Evolutionary conservation across 192 early-diverging fungal species (phyloP), one percentile per base, ranked within the genome.

Genomic region (Pilaira anomala): DNA sequence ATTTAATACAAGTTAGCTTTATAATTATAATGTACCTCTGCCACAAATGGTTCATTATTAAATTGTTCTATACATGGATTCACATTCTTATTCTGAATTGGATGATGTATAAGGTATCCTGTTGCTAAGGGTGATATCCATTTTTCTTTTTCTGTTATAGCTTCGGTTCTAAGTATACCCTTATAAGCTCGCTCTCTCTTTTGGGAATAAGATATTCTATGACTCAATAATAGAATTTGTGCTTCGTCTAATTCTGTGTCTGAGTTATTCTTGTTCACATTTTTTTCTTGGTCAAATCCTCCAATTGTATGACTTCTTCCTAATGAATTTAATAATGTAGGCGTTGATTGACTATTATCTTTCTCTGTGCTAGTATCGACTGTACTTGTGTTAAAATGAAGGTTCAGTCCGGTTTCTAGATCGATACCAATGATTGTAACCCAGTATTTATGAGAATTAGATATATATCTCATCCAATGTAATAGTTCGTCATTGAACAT

Each of bases 61-160:
- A 69, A 70, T 36, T 76, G 73, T 36, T 75, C 79, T 18, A 68
- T 64, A 40, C 51, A 65, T 18, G 72, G 76, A 24, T 73, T 69
- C 26, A 66, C 53, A 54, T 71, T 60, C 39, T 68, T 74, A 28
- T 60, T 61, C n/a, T 18, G 8, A 18, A 26, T 18, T 7, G 76
- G 76, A 8, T 68, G 68, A 29, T 77, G 73, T 21, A 75, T 68
- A 42, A 80, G 18, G 57, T 80, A 80, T 1, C 76, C 79, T 46
- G 61, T 80, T 4, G 79, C 67, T 33, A 80, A 67, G 13, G 79
- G 79, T 2, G 77, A 24, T 33, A 80, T 76, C 68, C 63, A 62
- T 18, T 48, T 51, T 46, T 75, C 42, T 39, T 16, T 49, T 52
- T 39, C 19, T 25, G 45, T 18, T 9, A 65, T 18, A 13, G 33